Evolutionary conservation across 257 asterid species (phyloP).

Genomic region (Solanum ossicruentum): DNA sequence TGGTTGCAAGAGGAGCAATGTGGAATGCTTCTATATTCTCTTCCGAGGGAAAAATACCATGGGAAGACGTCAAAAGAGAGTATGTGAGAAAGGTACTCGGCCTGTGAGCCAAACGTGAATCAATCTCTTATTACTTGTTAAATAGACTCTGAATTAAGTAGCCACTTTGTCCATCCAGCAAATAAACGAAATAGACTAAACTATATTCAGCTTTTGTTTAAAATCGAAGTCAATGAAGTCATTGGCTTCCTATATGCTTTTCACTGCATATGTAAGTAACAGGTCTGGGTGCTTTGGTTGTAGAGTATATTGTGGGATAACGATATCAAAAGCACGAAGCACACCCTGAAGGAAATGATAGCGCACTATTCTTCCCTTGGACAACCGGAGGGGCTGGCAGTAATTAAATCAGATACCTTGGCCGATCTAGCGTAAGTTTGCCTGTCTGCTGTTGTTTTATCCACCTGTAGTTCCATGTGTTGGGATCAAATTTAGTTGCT

Average conservation of each 20-base stretch:
- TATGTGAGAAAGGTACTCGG: conserved; percentile 65
- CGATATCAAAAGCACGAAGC: conserved; percentile 73
- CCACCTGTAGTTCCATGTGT: background rate
- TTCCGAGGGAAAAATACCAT: conserved; percentile 55
- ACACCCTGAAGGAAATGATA: conserved; percentile 87
- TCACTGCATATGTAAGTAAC: conserved; percentile 4
- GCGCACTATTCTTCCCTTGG: conserved; percentile 65
- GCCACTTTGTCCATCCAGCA: background rate
- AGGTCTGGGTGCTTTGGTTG: conserved; percentile 6
- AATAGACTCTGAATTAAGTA: background rate
- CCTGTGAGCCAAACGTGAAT: background rate
- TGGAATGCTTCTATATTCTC: conserved; percentile 95
- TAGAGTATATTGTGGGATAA: conserved; percentile 96
- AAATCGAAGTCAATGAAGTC: background rate
- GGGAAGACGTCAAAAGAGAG: conserved; percentile 74
- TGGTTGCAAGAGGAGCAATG: conserved; percentile 97
- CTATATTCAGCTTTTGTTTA: background rate
- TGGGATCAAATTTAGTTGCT: background rate
- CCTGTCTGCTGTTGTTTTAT: background rate
- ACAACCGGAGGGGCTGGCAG: conserved; percentile 65
- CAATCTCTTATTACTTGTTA: background rate
- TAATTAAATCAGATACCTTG: conserved; percentile 51
- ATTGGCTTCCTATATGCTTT: background rate
- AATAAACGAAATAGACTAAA: background rate
- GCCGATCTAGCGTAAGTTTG: conserved; percentile 82